Evolutionary conservation across 352 stramenopile species (phyloP).

Genomic region (Thraustotheca clavata): DNA sequence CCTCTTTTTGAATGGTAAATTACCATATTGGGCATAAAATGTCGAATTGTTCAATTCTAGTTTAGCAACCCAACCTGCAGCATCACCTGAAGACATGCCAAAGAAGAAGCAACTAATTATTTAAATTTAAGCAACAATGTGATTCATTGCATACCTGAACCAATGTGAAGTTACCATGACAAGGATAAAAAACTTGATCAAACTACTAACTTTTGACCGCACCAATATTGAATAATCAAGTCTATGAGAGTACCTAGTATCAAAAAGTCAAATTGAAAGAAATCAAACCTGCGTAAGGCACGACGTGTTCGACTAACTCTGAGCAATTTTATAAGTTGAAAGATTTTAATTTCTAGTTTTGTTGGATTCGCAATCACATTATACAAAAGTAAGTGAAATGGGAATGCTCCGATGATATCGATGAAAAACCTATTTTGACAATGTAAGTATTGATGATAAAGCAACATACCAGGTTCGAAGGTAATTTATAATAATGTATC

Average conservation of each 20-base stretch:
- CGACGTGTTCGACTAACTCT: constrained; percentile 46
- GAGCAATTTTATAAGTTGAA: constrained; percentile 56
- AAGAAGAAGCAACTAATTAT: constrained; percentile 46
- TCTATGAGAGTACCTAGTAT: constrained; percentile 21
- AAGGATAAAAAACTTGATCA: constrained; percentile 72
- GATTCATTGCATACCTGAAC: constrained; percentile 37
- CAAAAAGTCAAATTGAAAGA: not conserved
- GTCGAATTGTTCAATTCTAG: constrained; percentile 30
- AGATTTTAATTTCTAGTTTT: constrained; percentile 28
- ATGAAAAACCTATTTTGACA: constrained; percentile 35
- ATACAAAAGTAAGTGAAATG: constrained; percentile 53
- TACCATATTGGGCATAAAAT: constrained; percentile 50
- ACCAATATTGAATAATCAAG: constrained; percentile 64
- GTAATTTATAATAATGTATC: not conserved
- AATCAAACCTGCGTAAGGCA: constrained; percentile 43
- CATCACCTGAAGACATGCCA: constrained; percentile 38
- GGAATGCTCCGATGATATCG: constrained; percentile 66
- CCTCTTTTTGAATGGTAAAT: not conserved
- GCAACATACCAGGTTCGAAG: not conserved
- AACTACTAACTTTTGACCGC: constrained; percentile 60
- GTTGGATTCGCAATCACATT: not conserved
- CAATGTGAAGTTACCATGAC: constrained; percentile 72
- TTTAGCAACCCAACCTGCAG: constrained; percentile 39
- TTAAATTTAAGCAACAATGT: not conserved
- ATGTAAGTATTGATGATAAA: not conserved